Evolutionary conservation across 2,329 filamentous ascomycete genomes (phyloP).

Genomic region (Ophiostoma perfectum): DNA sequence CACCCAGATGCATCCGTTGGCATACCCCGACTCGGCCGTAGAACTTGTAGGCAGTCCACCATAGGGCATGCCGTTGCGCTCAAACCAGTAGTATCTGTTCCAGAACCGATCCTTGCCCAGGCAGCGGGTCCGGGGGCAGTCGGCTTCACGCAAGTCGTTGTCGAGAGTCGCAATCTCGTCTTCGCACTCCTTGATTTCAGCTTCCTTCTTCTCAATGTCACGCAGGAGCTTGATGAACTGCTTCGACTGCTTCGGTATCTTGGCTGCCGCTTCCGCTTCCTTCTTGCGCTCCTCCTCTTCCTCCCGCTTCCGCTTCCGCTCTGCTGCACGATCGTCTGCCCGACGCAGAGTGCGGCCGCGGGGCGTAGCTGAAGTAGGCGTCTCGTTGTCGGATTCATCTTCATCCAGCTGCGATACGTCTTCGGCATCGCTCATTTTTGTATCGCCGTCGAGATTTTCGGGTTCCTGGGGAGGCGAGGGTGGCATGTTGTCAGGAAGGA

Average conservation of each 20-base stretch:
- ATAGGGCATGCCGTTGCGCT: constrained; percentile 96
- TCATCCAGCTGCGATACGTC: constrained; percentile 56
- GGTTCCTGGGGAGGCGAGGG: constrained; percentile 53
- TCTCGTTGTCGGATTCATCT: constrained; percentile 63
- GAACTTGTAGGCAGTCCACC: constrained; percentile 82
- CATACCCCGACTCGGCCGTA: constrained; percentile 79
- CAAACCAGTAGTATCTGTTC: constrained; percentile 99
- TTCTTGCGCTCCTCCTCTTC: constrained; percentile 62
- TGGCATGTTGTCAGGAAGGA: constrained; percentile 67
- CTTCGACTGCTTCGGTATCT: constrained; percentile 73
- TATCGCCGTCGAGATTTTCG: constrained; percentile 49
- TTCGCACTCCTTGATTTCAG: constrained; percentile 73
- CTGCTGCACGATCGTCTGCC: constrained; percentile 62
- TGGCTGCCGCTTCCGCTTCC: constrained; percentile 57
- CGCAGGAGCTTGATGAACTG: constrained; percentile 82
- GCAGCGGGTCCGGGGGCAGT: constrained; percentile 83
- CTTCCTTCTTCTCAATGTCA: constrained; percentile 83
- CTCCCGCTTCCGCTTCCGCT: constrained; percentile 72
- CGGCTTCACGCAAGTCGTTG: constrained; percentile 87
- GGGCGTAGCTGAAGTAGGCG: constrained; percentile 47
- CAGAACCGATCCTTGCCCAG: constrained; percentile 94
- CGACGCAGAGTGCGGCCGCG: constrained; percentile 55
- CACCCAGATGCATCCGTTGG: constrained; percentile 93
- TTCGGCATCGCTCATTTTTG: constrained; percentile 59
- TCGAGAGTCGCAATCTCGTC: constrained; percentile 80